Conservation (phyloP, 495 filamentous ascomycete species). For the Lasiosphaeria ovina region DNA sequence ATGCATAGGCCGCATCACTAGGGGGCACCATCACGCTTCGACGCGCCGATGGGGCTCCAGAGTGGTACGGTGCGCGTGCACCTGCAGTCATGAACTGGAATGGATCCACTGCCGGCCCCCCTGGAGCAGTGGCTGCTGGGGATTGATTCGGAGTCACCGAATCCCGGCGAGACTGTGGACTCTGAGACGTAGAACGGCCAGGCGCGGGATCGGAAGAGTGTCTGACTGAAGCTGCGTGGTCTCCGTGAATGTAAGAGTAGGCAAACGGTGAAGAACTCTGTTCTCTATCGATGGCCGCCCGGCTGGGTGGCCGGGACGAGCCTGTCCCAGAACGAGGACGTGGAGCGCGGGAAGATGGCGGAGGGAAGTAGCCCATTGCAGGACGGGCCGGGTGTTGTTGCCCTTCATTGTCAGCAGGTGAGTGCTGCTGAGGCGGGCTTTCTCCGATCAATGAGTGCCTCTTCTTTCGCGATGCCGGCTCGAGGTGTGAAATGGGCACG, state of each 20-base stretch:
- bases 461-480: conserved; percentile 24
- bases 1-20: background rate
- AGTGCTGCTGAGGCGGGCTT: conserved; percentile 14
- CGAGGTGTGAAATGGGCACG: conserved; percentile 41
- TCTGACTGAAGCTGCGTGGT: conserved; percentile 16
- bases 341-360: conserved; percentile 25
- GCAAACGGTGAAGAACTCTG: conserved; percentile 41
- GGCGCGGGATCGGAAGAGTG: conserved; percentile 34
- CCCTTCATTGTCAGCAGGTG: conserved; percentile 12
- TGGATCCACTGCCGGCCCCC: conserved; percentile 27
- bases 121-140: background rate
- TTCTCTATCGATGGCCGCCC: conserved; percentile 25
- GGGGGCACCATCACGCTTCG: conserved; percentile 14
- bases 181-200: conserved; percentile 23
- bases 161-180: conserved; percentile 16
- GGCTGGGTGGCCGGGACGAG: conserved; percentile 30
- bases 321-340: conserved; percentile 34
- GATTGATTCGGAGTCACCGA: conserved; percentile 9
- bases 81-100: conserved; percentile 44
- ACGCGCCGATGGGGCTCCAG: conserved; percentile 19
- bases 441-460: conserved; percentile 9
- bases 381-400: conserved; percentile 23
- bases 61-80: conserved; percentile 27
- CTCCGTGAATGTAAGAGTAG: conserved; percentile 39
- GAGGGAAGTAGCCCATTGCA: conserved; percentile 41